Conservation (phyloP, 2,329 filamentous ascomycete genomes). For the Sporothrix inflata region DNA sequence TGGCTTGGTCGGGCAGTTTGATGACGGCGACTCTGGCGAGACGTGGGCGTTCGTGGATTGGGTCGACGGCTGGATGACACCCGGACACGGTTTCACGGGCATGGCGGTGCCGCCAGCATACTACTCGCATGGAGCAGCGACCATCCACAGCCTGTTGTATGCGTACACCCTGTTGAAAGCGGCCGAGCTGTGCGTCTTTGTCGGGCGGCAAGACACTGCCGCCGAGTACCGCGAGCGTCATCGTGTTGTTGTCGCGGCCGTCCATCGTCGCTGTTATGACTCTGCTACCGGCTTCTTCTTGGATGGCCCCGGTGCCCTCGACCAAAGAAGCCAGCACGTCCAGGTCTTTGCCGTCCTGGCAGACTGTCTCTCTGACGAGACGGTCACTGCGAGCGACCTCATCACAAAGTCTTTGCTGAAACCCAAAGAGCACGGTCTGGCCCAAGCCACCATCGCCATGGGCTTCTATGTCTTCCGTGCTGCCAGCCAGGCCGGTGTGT, state of each 20-base stretch:
- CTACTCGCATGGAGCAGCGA: not conserved
- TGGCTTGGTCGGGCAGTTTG: not conserved
- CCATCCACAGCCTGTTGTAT: not conserved
- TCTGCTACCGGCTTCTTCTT: not conserved
- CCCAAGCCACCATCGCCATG: not conserved
- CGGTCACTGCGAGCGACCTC: not conserved
- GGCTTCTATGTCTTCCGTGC: not conserved
- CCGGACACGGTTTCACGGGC: not conserved
- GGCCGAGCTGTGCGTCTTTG: conserved; percentile 5
- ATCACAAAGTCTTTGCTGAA: not conserved
- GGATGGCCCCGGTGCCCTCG: not conserved
- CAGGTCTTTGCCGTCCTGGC: not conserved
- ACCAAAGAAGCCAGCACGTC: not conserved
- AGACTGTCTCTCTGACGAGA: not conserved
- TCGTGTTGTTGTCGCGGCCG: not conserved
- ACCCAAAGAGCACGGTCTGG: not conserved
- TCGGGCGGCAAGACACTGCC: not conserved
- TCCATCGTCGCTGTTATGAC: not conserved
- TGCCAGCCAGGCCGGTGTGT: not conserved
- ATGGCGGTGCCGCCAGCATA: not conserved
- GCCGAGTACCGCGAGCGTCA: not conserved
- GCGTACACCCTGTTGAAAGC: not conserved
- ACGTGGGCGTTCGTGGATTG: not conserved
- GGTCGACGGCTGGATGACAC: not conserved
- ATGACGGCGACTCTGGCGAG: not conserved